These are phyloP conservation scores for Aspergillus calidoustus DNA, from an alignment of 2,329 filamentous ascomycete genomes.

Conservation along the genomic window DNA sequence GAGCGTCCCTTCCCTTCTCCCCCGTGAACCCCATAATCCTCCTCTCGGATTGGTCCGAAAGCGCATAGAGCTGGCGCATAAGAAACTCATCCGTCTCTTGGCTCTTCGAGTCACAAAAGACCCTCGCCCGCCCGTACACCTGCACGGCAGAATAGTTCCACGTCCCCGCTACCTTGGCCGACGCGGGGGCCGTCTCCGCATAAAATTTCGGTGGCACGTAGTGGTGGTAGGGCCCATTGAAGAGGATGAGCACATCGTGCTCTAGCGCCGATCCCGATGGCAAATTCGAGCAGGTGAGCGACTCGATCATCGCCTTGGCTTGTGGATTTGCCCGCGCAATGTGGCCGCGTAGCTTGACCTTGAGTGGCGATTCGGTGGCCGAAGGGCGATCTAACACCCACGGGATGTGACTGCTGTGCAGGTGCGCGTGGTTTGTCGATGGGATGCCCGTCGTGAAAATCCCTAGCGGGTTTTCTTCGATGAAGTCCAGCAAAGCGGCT, in stretches of 20 bases:
- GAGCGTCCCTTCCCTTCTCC: constrained; percentile 50
- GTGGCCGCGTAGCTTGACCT: constrained; percentile 59
- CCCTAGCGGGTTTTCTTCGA: constrained; percentile 64
- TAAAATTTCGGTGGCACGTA: constrained; percentile 74
- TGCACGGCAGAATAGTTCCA: constrained; percentile 73
- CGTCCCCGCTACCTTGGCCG: constrained; percentile 69
- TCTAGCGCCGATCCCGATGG: constrained; percentile 2
- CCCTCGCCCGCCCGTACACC: constrained; percentile 61
- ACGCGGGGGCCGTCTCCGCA: constrained; percentile 65
- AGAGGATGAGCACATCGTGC: constrained; percentile 64
- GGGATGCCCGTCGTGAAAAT: constrained; percentile 65
- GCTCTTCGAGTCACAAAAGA: constrained; percentile 58
- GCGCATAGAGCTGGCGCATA: constrained; percentile 42
- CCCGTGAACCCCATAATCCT: constrained; percentile 62
- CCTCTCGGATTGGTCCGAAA: constrained; percentile 58
- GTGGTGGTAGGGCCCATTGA: constrained; percentile 62
- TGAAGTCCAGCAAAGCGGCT: constrained; percentile 39
- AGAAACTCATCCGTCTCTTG: constrained; percentile 56
- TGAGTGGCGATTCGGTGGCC: constrained; percentile 41
- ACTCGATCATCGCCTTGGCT: constrained; percentile 63
- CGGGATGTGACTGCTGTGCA: constrained; percentile 66
- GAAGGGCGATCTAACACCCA: constrained; percentile 58
- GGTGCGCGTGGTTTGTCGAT: constrained; percentile 53
- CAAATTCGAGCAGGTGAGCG: constrained; percentile 25
- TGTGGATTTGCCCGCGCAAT: constrained; percentile 68